Evolutionary conservation across 2,329 filamentous ascomycete genomes (phyloP).

Genomic region (Setomelanomma holmii): DNA sequence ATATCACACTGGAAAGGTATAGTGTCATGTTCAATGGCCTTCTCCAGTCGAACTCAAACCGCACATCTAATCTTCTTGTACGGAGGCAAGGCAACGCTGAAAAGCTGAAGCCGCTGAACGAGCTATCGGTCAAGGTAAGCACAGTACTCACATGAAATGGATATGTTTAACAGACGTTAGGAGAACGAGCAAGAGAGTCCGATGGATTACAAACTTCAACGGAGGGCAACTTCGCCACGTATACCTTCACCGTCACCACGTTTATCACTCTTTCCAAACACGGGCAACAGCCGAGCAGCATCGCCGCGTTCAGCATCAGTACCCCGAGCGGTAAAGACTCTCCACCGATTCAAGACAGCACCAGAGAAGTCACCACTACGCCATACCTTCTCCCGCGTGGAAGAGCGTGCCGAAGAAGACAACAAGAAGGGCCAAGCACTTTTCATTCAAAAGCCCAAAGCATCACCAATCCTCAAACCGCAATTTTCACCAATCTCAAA

Average conservation of each 20-base stretch:
- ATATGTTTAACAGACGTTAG: conserved; percentile 16
- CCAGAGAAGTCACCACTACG: conserved; percentile 38
- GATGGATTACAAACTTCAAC: conserved; percentile 28
- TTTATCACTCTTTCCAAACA: conserved; percentile 44
- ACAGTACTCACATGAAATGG: not conserved
- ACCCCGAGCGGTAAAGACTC: conserved; percentile 23
- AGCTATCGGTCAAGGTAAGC: conserved; percentile 42
- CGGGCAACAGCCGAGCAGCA: conserved; percentile 28
- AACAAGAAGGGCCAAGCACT: conserved; percentile 9
- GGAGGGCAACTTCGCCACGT: conserved; percentile 44
- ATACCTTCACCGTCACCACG: conserved; percentile 34
- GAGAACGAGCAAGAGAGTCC: conserved; percentile 21
- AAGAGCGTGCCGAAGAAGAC: not conserved
- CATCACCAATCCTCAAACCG: conserved; percentile 10
- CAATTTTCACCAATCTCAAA: conserved; percentile 18
- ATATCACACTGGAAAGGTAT: conserved; percentile 82
- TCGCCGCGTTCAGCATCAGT: conserved; percentile 30
- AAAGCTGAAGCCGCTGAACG: conserved; percentile 42
- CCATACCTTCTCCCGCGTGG: conserved; percentile 24
- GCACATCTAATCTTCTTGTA: conserved; percentile 38
- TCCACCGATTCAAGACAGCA: conserved; percentile 40
- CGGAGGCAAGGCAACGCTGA: conserved; percentile 46
- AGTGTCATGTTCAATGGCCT: conserved; percentile 91
- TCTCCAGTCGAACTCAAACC: conserved; percentile 56
- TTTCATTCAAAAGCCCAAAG: conserved; percentile 8